Evolutionary conservation across 2,329 filamentous ascomycete genomes (phyloP).

Genomic region (Anthostomella pinea): DNA sequence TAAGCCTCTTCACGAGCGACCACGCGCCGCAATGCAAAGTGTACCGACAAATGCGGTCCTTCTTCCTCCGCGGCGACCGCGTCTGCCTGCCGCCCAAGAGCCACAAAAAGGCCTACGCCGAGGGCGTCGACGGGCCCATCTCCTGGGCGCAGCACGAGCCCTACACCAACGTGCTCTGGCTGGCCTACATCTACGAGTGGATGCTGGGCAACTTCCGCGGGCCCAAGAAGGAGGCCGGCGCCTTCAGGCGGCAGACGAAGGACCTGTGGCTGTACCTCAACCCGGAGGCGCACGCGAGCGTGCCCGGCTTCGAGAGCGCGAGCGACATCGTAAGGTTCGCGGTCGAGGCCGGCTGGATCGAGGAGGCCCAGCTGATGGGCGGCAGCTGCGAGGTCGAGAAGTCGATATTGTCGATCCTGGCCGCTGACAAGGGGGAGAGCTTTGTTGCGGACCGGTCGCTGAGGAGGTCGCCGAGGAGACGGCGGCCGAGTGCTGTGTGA

Average conservation of each 20-base stretch:
- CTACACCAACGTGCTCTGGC: slow-evolving; percentile 65
- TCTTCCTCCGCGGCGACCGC: slow-evolving; percentile 50
- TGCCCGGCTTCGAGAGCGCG: slow-evolving; percentile 53
- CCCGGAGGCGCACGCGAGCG: slow-evolving; percentile 44
- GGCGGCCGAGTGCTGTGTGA: slow-evolving; percentile 10
- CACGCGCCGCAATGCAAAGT: slow-evolving; percentile 59
- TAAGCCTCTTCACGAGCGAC: slow-evolving; percentile 58
- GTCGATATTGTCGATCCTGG: slow-evolving; percentile 32
- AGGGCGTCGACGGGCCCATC: slow-evolving; percentile 45
- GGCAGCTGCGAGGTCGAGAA: slow-evolving; percentile 30
- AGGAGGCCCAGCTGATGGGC: slow-evolving; percentile 48
- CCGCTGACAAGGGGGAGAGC: slow-evolving; percentile 15
- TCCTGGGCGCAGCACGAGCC: slow-evolving; percentile 55
- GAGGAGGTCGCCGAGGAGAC: slow-evolving; percentile 26
- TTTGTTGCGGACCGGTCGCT: slow-evolving; percentile 12
- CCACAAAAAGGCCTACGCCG: slow-evolving; percentile 47
- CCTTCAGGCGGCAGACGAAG: slow-evolving; percentile 46
- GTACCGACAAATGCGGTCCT: slow-evolving; percentile 62
- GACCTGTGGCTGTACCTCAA: slow-evolving; percentile 55
- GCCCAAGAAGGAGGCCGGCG: slow-evolving; percentile 41
- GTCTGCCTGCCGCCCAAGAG: slow-evolving; percentile 46
- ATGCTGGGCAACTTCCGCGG: slow-evolving; percentile 46
- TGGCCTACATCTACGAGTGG: slow-evolving; percentile 60
- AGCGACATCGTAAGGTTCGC: slow-evolving; percentile 57
- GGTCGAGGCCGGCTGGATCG: slow-evolving; percentile 57